Evolutionary conservation across 2,329 filamentous ascomycete genomes (phyloP), one percentile per base, ranked within the genome.

Genomic region (Phialemonium atrogriseum): DNA sequence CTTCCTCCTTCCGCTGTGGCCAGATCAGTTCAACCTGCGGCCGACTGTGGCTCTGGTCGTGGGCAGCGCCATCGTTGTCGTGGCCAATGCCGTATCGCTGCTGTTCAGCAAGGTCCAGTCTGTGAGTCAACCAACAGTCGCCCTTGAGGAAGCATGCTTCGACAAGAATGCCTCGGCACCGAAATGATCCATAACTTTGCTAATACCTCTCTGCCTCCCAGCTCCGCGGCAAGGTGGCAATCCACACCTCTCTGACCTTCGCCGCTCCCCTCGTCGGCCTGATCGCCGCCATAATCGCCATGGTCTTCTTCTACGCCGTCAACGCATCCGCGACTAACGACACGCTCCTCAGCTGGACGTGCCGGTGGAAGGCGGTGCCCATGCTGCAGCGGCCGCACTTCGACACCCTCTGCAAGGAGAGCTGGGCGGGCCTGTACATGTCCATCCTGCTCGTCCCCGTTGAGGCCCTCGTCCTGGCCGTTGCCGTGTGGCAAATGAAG

Each of bases 341-440:
- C 47, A 73, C 70, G 6, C 52, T 79, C 9, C 60, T 77, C 46
- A 75, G 70, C 51, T 80, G 75, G 75, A 70, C 64, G 24, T 80
- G 75, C 51, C 70, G 71, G 40, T 80, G 75, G 74, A 52, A 56
- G 7, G 45, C 58, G 14, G 55, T 77, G n/a, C 50, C 54, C 37
- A 76, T 78, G 70, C 43, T 46, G 11, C 47, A 56, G 21, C 53
- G 64, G 39, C 73, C 76, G 18, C 59, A 72, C 45, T 80, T 75
- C 46, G 63, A 60, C 11, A 65, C 63, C 0, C 52, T 80, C 30
- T 80, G 75, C 53, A 60, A 54, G 37, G 64, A 78, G 54, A 73
- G 64, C 52, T 61, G 63, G 45, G 67, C 65, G 5, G 67, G 62
- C 2, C 50, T 77, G 17, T 69, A 68, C 42, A 55, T 80, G 26